phyloP scores from a whole-genome alignment of 2,329 filamentous ascomycete species.

The Phaeoacremonium minimum region DNA sequence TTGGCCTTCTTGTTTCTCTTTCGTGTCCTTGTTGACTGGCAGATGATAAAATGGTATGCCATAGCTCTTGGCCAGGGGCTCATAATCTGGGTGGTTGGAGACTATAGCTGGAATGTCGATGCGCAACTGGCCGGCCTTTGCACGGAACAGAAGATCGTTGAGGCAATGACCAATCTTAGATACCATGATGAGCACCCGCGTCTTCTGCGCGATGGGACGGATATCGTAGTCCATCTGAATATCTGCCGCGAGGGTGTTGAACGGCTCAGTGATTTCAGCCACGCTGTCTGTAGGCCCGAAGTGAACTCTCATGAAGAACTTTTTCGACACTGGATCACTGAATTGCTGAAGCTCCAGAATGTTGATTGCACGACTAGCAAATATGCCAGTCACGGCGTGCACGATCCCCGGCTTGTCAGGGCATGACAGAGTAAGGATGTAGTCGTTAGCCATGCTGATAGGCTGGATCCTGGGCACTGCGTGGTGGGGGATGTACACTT shows the following conservation, averaged over 20 bases:
- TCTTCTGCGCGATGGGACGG: slow-evolving; percentile 63
- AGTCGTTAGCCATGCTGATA: slow-evolving; percentile 36
- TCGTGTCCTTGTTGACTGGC: slow-evolving; percentile 75
- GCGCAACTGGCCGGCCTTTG: slow-evolving; percentile 67
- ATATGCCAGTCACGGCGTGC: slow-evolving; percentile 75
- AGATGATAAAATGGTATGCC: slow-evolving; percentile 77
- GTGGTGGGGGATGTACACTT: too few relatives aligned
- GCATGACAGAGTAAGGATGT: slow-evolving; percentile 78
- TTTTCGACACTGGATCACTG: slow-evolving; percentile 67
- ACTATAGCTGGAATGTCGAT: slow-evolving; percentile 76
- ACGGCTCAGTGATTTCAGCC: slow-evolving; percentile 48
- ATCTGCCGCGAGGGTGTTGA: slow-evolving; percentile 56
- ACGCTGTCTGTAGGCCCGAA: slow-evolving; percentile 60
- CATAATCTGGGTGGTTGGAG: slow-evolving; percentile 77
- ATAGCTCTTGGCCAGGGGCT: slow-evolving; percentile 64
- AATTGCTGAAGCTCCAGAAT: slow-evolving; percentile 84
- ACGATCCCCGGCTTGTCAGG: slow-evolving; percentile 83
- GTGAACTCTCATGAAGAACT: slow-evolving; percentile 87
- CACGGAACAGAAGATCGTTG: slow-evolving; percentile 78
- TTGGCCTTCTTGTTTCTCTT: slow-evolving; percentile 65
- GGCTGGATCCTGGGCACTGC: too few relatives aligned
- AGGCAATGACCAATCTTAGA: slow-evolving; percentile 85
- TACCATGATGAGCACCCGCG: slow-evolving; percentile 80
- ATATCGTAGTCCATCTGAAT: slow-evolving; percentile 71
- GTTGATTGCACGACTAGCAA: slow-evolving; percentile 70